These are phyloP conservation scores for Collybia sordida DNA, from an alignment of 768 basidiomycete species.

Conservation along the genomic window DNA sequence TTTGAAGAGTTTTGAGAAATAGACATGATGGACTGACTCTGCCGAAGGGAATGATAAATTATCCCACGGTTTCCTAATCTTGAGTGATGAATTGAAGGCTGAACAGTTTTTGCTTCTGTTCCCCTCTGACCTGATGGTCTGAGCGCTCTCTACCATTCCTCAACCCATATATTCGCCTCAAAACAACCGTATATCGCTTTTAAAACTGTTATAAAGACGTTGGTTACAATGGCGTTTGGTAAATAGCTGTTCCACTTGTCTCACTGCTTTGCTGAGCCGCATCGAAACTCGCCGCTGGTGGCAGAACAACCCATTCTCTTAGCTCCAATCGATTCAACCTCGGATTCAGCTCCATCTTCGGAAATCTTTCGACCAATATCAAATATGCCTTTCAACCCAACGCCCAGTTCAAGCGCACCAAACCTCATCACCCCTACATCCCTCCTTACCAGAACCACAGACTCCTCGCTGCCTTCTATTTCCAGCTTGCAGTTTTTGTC, in stretches of 20 bases:
- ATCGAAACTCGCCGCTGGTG: slow-evolving; percentile 1
- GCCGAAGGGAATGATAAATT: slow-evolving; percentile 5
- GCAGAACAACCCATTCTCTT: slow-evolving; percentile 10
- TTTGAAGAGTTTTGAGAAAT: slow-evolving; percentile 3
- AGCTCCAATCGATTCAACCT: neutral
- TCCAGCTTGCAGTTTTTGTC: slow-evolving; percentile 15
- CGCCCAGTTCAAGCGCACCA: slow-evolving; percentile 13
- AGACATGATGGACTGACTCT: slow-evolving; percentile 4
- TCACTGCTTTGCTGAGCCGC: slow-evolving; percentile 8
- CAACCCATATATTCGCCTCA: neutral
- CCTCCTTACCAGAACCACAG: slow-evolving; percentile 14
- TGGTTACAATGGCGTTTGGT: slow-evolving; percentile 19
- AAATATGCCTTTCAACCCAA: slow-evolving; percentile 6
- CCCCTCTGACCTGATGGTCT: slow-evolving; percentile 26
- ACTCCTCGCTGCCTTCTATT: slow-evolving; percentile 11
- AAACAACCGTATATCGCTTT: neutral
- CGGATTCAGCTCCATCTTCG: neutral
- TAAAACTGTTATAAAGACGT: neutral
- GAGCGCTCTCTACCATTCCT: slow-evolving; percentile 10
- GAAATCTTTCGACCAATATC: neutral
- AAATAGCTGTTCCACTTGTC: slow-evolving; percentile 13
- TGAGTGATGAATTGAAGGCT: slow-evolving; percentile 4
- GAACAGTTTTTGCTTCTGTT: slow-evolving; percentile 14
- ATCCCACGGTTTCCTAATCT: slow-evolving; percentile 33
- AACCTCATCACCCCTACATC: slow-evolving; percentile 12